Base-by-base conservation (phyloP, 2,329 filamentous ascomycete species). In the Chaetomium olivaceum region DNA sequence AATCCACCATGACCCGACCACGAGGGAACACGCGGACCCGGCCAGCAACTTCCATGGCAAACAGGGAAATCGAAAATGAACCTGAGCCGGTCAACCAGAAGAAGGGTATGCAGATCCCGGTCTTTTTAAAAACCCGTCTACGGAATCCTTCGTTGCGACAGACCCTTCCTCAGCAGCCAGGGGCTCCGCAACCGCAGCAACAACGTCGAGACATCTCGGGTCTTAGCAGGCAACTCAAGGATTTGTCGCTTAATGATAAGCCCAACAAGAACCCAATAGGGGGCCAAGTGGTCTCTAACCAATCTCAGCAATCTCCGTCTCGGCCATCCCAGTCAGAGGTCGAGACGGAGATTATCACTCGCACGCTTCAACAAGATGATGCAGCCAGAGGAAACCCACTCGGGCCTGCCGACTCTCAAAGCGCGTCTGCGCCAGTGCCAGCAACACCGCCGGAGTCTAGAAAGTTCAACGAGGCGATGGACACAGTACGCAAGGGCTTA, bases 241-340 rank as follows among this genome's bases (percentile, higher is more conserved):
- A 74, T 16, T 67, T 85, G 66, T 80, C 75, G 61, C 74, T 85
- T 43, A 77, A 81, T 39, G 69, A 74, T 25, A 64, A 57, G n/a
- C 54, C 64, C 19, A 57, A 69, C 25, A 50, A 66, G n/a, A 63
- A 68, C 39, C 61, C 66, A 56, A 67, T 70, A 67, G 76, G 76
- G 71, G 76, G 74, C 82, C 83, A 82, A 85, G 83, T 80, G 82
- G 80, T 75, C 73, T 76, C 77, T 70, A 73, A 68, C 58, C 67
- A 62, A 70, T 66, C 64, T 63, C 71, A 68, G 67, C 74, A 70
- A 69, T 68, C 69, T 67, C 72, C 61, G 50, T 68, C 33, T 64
- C 62, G 61, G 66, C 65, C 36, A 50, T 67, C 69, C 58, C 65
- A 62, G 64, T 68, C 71, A 58, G 71, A 68, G 46, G 69, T 67